Percentiles rank a stretch among this genome's conserved stretches.
These are phyloP conservation scores for Selenicereus undatus DNA, from an alignment of 148 eudicot genomes.

Conservation along the genomic window DNA sequence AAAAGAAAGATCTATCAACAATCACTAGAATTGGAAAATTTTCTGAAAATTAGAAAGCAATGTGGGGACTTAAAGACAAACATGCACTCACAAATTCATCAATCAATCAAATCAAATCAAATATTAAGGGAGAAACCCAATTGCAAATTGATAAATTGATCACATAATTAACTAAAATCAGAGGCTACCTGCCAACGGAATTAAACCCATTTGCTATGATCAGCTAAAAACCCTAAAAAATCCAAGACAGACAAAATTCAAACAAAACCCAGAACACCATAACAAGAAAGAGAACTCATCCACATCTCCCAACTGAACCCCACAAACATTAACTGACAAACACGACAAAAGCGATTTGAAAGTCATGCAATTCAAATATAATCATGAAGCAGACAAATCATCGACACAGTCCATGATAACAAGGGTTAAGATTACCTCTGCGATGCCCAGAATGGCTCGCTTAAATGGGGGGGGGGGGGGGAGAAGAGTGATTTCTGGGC, in stretches of 20 bases:
- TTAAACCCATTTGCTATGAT: background rate
- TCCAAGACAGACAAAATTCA: background rate
- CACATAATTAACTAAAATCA: background rate
- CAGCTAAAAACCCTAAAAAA: slow-evolving; percentile 1
- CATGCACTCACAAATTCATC: background rate
- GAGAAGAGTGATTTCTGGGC: background rate
- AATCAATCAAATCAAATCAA: background rate
- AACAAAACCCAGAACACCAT: background rate
- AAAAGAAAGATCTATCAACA: background rate
- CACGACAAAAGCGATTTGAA: background rate
- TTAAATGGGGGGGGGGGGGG: background rate
- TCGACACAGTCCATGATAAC: background rate
- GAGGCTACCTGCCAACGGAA: background rate
- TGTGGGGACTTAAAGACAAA: background rate
- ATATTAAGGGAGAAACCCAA: background rate
- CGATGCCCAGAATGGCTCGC: background rate
- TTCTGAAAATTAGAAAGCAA: too few relatives aligned
- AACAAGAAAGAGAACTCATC: background rate
- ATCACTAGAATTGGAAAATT: background rate
- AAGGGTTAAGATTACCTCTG: background rate
- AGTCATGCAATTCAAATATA: background rate
- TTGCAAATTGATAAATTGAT: background rate
- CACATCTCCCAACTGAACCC: background rate
- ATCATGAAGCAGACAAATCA: background rate
- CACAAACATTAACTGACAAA: background rate